Evolutionary conservation across 1,284 basidiomycete genomes (phyloP).

Genomic region (Thecaphora thlaspeos): DNA sequence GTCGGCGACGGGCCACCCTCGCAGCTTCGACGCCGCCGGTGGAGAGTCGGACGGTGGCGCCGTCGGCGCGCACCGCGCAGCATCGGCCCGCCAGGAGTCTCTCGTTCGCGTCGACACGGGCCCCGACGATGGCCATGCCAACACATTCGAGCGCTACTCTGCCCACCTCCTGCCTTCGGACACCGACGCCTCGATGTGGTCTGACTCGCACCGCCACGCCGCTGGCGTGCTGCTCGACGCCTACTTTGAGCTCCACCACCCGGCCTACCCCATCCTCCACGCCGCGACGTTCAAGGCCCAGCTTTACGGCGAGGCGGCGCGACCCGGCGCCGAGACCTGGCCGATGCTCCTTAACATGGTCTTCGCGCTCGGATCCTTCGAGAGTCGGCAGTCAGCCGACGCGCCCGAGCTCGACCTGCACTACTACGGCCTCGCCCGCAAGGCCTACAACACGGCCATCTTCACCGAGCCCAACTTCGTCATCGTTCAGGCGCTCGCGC

Average conservation of each 20-base stretch:
- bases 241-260: conserved; percentile 35
- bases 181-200: conserved; percentile 19
- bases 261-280: conserved; percentile 35
- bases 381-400: conserved; percentile 19
- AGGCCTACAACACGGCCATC: conserved; percentile 27
- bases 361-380: conserved; percentile 33
- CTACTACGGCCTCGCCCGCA: conserved; percentile 29
- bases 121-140: neutral
- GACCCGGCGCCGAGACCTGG: conserved; percentile 23
- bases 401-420: conserved; percentile 19
- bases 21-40: no score
- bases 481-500: conserved; percentile 28
- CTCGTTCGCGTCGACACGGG: neutral
- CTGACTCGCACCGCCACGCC: conserved; percentile 18
- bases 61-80: no score
- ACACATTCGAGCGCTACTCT: neutral
- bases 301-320: conserved; percentile 22
- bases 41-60: no score
- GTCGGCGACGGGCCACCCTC: no score
- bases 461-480: conserved; percentile 36
- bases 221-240: conserved; percentile 24
- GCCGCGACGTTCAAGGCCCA: conserved; percentile 36
- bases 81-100: no score
- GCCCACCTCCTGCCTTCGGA: conserved; percentile 16
- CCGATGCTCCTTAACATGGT: conserved; percentile 42